These are phyloP conservation scores for Suillus subaureus DNA, from an alignment of 768 basidiomycete species.

Conservation along the genomic window DNA sequence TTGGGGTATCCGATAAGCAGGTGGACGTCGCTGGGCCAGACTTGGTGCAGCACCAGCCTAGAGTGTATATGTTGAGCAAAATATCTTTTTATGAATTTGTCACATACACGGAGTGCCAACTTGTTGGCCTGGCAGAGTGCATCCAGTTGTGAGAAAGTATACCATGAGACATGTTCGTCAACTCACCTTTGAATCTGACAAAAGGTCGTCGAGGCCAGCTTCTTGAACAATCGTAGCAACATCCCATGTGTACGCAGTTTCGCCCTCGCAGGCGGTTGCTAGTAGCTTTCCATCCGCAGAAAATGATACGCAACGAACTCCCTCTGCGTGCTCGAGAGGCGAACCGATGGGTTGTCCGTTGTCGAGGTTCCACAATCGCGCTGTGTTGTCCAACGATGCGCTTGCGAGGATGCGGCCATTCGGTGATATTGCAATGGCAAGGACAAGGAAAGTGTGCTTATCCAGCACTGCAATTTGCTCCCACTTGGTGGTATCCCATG, in stretches of 20 bases:
- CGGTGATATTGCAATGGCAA: neutral
- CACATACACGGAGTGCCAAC: neutral
- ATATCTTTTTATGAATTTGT: neutral
- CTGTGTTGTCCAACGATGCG: conserved; percentile 14
- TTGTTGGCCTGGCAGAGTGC: neutral
- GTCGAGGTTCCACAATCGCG: neutral
- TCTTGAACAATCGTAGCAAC: neutral
- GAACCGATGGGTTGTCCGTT: neutral
- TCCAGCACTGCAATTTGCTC: too few species aligned
- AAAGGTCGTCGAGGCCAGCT: neutral
- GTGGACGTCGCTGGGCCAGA: neutral
- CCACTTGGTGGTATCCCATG: too few species aligned
- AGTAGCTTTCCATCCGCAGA: neutral
- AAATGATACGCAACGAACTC: neutral
- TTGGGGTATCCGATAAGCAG: neutral
- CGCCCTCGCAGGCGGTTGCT: neutral
- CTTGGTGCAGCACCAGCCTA: neutral
- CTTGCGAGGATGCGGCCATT: conserved; percentile 7
- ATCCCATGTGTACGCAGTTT: neutral
- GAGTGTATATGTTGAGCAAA: neutral
- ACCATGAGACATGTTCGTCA: neutral
- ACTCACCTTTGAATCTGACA: neutral
- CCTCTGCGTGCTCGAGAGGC: neutral
- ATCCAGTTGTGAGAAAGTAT: neutral
- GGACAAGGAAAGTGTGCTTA: conserved; percentile 7